These are phyloP conservation scores for Ampelomyces quisqualis DNA, from an alignment of 2,329 filamentous ascomycete genomes.

Conservation along the genomic window DNA sequence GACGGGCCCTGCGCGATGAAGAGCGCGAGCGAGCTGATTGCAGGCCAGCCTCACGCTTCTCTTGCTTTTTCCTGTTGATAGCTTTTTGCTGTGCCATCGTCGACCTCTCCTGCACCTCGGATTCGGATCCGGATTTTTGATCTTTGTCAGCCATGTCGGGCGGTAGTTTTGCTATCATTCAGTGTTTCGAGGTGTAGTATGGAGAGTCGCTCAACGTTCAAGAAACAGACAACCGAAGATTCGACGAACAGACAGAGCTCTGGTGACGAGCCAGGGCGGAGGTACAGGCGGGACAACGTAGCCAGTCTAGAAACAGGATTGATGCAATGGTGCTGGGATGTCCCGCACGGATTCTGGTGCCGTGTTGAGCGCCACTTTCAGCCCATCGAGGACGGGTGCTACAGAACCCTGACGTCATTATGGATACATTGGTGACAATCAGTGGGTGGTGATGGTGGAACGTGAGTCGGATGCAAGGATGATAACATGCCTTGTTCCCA, in stretches of 20 bases:
- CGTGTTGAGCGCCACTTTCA: constrained; percentile 10
- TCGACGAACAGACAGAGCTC: constrained; percentile 6
- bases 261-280: constrained; percentile 6
- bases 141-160: constrained; percentile 36
- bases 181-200: constrained; percentile 6
- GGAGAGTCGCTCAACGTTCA: constrained; percentile 2
- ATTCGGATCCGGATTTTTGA: constrained; percentile 30
- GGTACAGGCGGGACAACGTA: constrained; percentile 14
- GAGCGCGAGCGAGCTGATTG: constrained; percentile 51
- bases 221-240: constrained; percentile 6
- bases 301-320: constrained; percentile 43
- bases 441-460: not conserved
- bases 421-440: constrained; percentile 3
- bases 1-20: constrained; percentile 50
- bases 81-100: constrained; percentile 51
- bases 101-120: constrained; percentile 45
- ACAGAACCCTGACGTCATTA: constrained; percentile 27
- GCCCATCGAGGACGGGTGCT: constrained; percentile 8
- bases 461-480: constrained; percentile 5
- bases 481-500: constrained; percentile 7
- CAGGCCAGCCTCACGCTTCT: constrained; percentile 40
- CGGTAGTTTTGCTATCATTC: constrained; percentile 20
- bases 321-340: constrained; percentile 23
- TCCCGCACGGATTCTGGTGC: constrained; percentile 15
- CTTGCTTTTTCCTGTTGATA: constrained; percentile 45